phyloP scores from a whole-genome alignment of 352 stramenopile species.

The Pythium biforme region DNA sequence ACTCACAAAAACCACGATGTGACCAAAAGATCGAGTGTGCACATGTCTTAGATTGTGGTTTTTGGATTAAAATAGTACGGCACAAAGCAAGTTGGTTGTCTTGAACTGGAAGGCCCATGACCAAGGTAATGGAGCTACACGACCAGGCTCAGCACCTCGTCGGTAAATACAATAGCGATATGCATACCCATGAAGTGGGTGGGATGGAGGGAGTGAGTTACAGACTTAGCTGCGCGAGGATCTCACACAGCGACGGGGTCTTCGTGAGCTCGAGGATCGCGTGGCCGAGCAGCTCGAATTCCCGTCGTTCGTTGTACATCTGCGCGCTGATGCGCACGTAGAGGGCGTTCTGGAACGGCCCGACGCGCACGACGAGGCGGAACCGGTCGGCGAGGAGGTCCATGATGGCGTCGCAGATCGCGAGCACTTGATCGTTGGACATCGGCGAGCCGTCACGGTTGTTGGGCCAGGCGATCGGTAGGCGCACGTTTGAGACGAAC shows the following conservation, averaged over 20 bases:
- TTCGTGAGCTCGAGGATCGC: constrained; percentile 78
- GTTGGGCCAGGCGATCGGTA: constrained; percentile 66
- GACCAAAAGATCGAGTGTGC: background rate
- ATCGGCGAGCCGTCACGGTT: constrained; percentile 44
- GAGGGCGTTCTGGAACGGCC: constrained; percentile 62
- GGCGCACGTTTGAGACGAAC: constrained; percentile 78
- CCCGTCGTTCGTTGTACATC: constrained; percentile 83
- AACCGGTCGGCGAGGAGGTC: constrained; percentile 77
- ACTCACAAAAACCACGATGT: constrained; percentile 16
- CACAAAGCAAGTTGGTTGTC: too few relatives aligned
- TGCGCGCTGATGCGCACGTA: constrained; percentile 84
- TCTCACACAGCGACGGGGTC: constrained; percentile 56
- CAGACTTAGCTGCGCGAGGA: constrained; percentile 64
- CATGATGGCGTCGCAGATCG: constrained; percentile 78
- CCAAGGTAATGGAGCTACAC: background rate
- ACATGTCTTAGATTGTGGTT: constrained; percentile 22
- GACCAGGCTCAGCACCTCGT: background rate
- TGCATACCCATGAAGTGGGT: background rate
- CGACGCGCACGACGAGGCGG: constrained; percentile 64
- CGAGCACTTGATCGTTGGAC: constrained; percentile 54
- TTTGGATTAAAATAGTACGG: constrained; percentile 6
- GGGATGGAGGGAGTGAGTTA: constrained; percentile 23
- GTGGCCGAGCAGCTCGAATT: constrained; percentile 71
- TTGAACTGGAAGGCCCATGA: background rate
- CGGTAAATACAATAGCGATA: background rate